Conservation (phyloP, 805 yeast species). For the Candida yuanshanica region DNA sequence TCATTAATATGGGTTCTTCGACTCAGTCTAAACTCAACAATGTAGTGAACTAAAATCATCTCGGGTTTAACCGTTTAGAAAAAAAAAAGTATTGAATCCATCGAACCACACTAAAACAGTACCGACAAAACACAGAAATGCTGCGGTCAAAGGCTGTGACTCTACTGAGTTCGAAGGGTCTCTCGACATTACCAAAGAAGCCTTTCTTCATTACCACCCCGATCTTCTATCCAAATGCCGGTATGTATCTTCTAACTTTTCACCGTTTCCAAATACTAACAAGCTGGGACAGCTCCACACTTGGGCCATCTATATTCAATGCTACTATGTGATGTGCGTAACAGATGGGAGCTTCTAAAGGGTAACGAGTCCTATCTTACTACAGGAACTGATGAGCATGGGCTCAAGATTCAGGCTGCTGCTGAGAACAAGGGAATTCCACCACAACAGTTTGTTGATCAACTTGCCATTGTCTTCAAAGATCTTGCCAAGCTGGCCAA, state of each 20-base stretch:
- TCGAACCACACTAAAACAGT: no score
- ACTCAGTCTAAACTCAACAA: no score
- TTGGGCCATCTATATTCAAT: constrained; percentile 89
- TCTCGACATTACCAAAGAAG: constrained; percentile 3
- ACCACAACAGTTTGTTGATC: constrained; percentile 71
- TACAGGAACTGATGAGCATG: constrained; percentile 98
- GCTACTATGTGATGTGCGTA: constrained; percentile 73
- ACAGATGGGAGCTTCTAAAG: constrained; percentile 60
- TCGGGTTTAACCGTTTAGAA: no score
- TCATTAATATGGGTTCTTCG: no score
- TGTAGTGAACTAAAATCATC: not conserved
- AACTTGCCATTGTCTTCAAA: constrained; percentile 57
- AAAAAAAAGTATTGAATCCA: not conserved
- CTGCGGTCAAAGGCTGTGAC: not conserved
- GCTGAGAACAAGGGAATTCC: constrained; percentile 49
- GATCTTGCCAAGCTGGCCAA: constrained; percentile 52
- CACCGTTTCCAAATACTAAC: constrained; percentile 1
- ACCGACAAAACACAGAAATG: not conserved
- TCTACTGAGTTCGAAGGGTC: not conserved
- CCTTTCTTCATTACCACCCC: constrained; percentile 72
- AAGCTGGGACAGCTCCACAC: constrained; percentile 53
- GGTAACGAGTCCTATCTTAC: constrained; percentile 47
- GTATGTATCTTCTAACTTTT: constrained; percentile 8
- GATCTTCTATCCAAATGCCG: constrained; percentile 92
- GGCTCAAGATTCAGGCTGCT: constrained; percentile 86